Conservation (phyloP, 73 alveolate genomes). For the Breviolum minutum region DNA sequence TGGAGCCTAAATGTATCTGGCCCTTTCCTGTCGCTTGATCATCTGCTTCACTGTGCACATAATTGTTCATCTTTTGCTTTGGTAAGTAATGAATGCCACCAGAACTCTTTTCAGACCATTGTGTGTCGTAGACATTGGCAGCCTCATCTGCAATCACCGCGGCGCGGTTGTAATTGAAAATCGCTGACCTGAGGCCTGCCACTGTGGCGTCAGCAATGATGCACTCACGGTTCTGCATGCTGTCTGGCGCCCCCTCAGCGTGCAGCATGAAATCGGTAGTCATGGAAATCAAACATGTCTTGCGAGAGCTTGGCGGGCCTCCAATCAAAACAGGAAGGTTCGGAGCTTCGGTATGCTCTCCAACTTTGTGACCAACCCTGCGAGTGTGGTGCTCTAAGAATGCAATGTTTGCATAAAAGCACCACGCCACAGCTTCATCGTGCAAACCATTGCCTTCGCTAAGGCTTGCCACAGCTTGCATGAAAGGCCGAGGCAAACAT, state of each 20-base stretch:
- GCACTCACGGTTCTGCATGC: neutral
- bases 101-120: neutral
- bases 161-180: neutral
- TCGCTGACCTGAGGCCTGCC: neutral
- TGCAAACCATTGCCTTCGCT: neutral
- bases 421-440: neutral
- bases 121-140: neutral
- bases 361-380: neutral
- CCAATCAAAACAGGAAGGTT: neutral
- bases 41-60: conserved; percentile 7
- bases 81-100: neutral
- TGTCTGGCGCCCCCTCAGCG: neutral
- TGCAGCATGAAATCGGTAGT: conserved; percentile 15
- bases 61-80: neutral
- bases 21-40: neutral
- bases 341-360: conserved; percentile 6
- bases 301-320: neutral
- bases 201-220: neutral
- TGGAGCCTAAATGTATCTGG: neutral
- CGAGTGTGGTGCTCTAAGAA: neutral
- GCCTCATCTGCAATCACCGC: neutral
- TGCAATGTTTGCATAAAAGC: neutral
- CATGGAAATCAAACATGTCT: conserved; percentile 2
- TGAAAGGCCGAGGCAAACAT: neutral
- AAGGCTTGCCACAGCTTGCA: neutral